These are phyloP conservation scores for Nemania sp. DNA, from an alignment of 2,329 filamentous ascomycete genomes.

Conservation along the genomic window DNA sequence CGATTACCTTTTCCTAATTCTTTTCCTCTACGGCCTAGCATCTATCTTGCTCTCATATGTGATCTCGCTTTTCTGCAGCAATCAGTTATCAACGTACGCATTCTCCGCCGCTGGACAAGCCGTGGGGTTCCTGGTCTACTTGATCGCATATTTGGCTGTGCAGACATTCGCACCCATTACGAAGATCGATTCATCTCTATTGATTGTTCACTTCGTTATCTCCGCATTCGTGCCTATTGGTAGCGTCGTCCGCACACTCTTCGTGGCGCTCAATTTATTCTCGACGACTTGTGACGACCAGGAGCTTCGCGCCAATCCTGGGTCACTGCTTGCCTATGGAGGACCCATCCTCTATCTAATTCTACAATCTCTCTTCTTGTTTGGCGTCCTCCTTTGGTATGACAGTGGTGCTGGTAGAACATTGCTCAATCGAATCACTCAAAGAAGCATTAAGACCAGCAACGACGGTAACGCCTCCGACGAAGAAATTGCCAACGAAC, in stretches of 20 bases:
- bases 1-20: conserved; percentile 83
- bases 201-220: conserved; percentile 80
- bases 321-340: conserved; percentile 79
- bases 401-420: conserved; percentile 77
- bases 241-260: conserved; percentile 78
- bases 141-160: conserved; percentile 77
- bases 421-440: conserved; percentile 54
- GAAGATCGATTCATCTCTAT: conserved; percentile 74
- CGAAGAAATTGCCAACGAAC: conserved; percentile 74
- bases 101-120: conserved; percentile 83
- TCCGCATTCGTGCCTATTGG: conserved; percentile 81
- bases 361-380: conserved; percentile 77
- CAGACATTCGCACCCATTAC: conserved; percentile 80
- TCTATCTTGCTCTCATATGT: conserved; percentile 83
- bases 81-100: conserved; percentile 86
- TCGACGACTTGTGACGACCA: conserved; percentile 78
- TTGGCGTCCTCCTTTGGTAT: conserved; percentile 79
- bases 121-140: conserved; percentile 76
- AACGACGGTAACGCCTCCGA: conserved; percentile 57
- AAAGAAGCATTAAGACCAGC: conserved; percentile 44
- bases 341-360: conserved; percentile 87
- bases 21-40: conserved; percentile 83
- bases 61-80: conserved; percentile 81
- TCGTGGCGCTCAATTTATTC: conserved; percentile 85
- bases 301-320: conserved; percentile 74